These are phyloP conservation scores for Fusarium sublunatum DNA, from an alignment of 2,329 filamentous ascomycete species.

Conservation along the genomic window DNA sequence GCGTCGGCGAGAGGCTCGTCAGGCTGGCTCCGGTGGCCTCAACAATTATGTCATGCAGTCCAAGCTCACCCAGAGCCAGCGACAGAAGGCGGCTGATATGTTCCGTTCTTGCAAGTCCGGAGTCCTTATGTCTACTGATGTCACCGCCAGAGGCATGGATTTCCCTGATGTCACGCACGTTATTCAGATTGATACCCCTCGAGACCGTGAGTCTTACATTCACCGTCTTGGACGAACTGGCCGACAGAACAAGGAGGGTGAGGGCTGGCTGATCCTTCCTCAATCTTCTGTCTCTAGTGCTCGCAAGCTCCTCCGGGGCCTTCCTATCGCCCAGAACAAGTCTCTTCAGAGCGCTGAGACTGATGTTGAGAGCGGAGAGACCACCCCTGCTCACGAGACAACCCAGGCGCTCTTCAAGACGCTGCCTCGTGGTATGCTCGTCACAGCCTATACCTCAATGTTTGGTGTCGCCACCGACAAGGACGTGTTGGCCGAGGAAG, in stretches of 20 bases:
- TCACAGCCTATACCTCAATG: conserved; percentile 65
- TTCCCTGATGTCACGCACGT: conserved; percentile 85
- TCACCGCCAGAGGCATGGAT: conserved; percentile 85
- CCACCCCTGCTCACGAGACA: conserved; percentile 59
- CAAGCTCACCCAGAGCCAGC: conserved; percentile 74
- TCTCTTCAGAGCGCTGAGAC: conserved; percentile 63
- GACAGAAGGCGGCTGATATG: conserved; percentile 75
- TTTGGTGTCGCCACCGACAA: conserved; percentile 63
- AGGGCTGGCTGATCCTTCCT: conserved; percentile 75
- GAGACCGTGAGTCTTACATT: conserved; percentile 77
- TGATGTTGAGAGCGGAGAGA: conserved; percentile 62
- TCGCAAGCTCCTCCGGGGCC: conserved; percentile 63
- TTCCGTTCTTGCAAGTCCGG: conserved; percentile 75
- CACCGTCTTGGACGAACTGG: conserved; percentile 82
- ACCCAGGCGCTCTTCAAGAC: conserved; percentile 56
- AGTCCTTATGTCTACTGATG: conserved; percentile 81
- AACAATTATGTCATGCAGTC: conserved; percentile 74
- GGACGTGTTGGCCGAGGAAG: conserved; percentile 56
- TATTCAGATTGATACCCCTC: conserved; percentile 75
- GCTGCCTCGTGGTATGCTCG: conserved; percentile 51
- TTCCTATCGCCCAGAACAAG: conserved; percentile 69
- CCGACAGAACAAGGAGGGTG: conserved; percentile 77
- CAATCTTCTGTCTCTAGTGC: conserved; percentile 63
- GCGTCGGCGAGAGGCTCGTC: conserved; percentile 51
- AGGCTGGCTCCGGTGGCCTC: conserved; percentile 54